Evolutionary conservation across 257 asterid genomes (phyloP).

Genomic region (Striga asiatica): DNA sequence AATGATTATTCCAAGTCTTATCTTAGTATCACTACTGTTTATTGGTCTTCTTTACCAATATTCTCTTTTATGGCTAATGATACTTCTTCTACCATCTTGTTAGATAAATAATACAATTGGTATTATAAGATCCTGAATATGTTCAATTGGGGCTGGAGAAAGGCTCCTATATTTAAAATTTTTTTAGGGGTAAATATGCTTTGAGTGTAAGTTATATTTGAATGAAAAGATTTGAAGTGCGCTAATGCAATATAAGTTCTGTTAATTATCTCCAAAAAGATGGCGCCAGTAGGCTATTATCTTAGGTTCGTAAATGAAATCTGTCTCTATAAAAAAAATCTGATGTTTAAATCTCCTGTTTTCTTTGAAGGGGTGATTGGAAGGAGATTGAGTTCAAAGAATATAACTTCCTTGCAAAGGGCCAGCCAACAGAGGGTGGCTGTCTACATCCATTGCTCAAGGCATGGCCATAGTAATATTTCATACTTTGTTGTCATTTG

Average conservation of each 20-base stretch:
- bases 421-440: slow-evolving; percentile 95
- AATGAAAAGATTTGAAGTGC: not conserved
- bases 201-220: not conserved
- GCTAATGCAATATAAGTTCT: not conserved
- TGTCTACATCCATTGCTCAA: slow-evolving; percentile 86
- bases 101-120: not conserved
- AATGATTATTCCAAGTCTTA: slow-evolving; percentile 7
- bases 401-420: slow-evolving; percentile 90
- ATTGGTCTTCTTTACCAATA: not conserved
- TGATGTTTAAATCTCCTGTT: too few species aligned
- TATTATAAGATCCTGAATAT: not conserved
- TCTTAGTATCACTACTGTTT: not conserved
- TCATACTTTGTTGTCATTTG: slow-evolving; percentile 5
- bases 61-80: not conserved
- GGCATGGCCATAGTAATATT: slow-evolving; percentile 35
- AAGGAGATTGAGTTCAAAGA: slow-evolving; percentile 83
- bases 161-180: not conserved
- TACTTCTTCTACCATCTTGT: not conserved
- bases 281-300: not conserved
- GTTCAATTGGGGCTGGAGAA: not conserved
- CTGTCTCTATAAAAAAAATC: not conserved
- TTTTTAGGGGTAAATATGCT: not conserved
- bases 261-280: not conserved
- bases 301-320: too few species aligned
- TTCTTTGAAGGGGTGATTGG: too few species aligned